Evolutionary conservation across 163 green algal species (phyloP), one percentile per base, ranked within the genome.

Genomic region (Volvox carteri): DNA sequence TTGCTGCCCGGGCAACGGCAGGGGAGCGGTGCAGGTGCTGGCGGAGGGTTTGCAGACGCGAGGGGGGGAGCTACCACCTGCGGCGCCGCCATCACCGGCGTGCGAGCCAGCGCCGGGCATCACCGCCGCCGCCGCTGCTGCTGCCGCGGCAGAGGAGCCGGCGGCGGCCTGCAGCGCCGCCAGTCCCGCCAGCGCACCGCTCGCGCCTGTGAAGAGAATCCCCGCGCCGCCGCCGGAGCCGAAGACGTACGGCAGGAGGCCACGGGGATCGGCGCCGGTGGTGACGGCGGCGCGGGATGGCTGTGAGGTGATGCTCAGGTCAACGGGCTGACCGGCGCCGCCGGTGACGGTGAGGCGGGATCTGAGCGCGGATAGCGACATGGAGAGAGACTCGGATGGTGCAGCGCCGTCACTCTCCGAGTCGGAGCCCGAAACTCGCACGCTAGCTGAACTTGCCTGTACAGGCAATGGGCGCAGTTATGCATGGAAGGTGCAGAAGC

Each of bases 401-500:
- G 41, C 41, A 23, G 33, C 60, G 41, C 52, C 44, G 1, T 87
- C 80, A 44, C 80, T 87, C 5, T 87, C 80, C 4, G 80, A 87
- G 30, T 87, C 80, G 1, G 62, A 79, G 0, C 62, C 80, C 3
- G 80, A 87, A 1, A 37, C 42, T 7, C 80, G 62, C 1, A 62
- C 19, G 11, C 41, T 78, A 9, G 80, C 8, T 5, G 80, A 87
- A 11, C 12, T 87, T 1, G 80, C 80, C 62, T 87, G 80, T 6
- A 39, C 39, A 4, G 54, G 54, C n/a, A n/a, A n/a, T n/a, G n/a
- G n/a, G n/a, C n/a, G n/a, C n/a, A n/a, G n/a, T n/a, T n/a, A n/a
- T n/a, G n/a, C n/a, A n/a, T n/a, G n/a, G n/a, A n/a, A n/a, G n/a
- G n/a, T n/a, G n/a, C n/a, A n/a, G n/a, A n/a, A n/a, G n/a, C n/a